Percentiles rank a stretch among this genome's conserved stretches.
These are phyloP conservation scores for Cryphonectria japonica DNA, from an alignment of 2,329 filamentous ascomycete genomes.

Conservation along the genomic window DNA sequence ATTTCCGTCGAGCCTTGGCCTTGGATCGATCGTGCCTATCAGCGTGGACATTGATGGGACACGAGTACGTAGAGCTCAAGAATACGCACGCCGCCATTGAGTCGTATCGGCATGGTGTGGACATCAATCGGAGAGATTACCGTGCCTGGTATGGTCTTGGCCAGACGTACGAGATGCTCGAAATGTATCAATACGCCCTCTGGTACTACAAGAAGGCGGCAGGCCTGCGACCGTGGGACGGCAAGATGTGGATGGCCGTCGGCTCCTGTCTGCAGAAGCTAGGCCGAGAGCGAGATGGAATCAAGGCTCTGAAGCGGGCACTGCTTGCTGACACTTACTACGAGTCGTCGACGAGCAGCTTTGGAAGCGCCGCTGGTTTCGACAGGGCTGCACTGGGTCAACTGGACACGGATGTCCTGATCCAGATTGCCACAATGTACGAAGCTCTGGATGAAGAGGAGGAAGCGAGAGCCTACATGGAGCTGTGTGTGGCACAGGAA, in stretches of 20 bases:
- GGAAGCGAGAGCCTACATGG: constrained; percentile 92
- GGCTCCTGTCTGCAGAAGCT: constrained; percentile 91
- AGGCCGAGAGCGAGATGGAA: constrained; percentile 83
- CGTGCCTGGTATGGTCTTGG: constrained; percentile 97
- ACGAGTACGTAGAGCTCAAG: constrained; percentile 98
- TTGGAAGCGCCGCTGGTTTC: constrained; percentile 51
- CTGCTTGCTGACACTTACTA: constrained; percentile 87
- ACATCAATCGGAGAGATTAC: constrained; percentile 95
- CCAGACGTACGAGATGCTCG: constrained; percentile 95
- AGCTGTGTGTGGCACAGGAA: constrained; percentile 91
- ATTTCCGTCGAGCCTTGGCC: constrained; percentile 90
- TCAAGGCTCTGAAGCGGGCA: constrained; percentile 92
- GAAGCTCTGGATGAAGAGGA: constrained; percentile 77
- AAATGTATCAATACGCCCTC: constrained; percentile 96
- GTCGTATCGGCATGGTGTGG: constrained; percentile 91
- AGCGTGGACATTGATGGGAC: constrained; percentile 98
- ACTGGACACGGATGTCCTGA: constrained; percentile 87
- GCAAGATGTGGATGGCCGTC: constrained; percentile 98
- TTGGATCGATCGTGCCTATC: constrained; percentile 89
- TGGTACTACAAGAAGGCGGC: constrained; percentile 98
- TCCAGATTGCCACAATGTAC: constrained; percentile 89
- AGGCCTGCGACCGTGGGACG: constrained; percentile 90
- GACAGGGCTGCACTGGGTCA: constrained; percentile 58
- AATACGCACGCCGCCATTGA: constrained; percentile 98
- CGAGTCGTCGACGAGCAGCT: constrained; percentile 62